Conservation (phyloP, 1,139 yeast genomes). For the Geotrichum carabidarum region DNA sequence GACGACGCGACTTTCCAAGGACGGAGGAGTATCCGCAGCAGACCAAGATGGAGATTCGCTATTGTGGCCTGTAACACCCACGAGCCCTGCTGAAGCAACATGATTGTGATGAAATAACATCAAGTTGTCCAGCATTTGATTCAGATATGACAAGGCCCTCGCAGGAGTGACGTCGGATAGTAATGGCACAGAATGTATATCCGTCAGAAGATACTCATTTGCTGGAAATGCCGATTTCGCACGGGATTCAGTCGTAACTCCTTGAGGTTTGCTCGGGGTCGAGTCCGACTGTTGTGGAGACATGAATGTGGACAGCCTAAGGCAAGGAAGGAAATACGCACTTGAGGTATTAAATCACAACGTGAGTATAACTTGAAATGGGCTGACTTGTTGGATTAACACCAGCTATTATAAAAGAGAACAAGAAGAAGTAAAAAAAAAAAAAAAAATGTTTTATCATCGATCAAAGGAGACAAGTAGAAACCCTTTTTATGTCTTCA, state of each 20-base stretch:
- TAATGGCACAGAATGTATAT: constrained; percentile 21
- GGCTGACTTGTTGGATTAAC: too few relatives aligned
- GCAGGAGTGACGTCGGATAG: constrained; percentile 23
- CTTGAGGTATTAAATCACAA: too few relatives aligned
- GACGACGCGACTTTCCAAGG: background rate
- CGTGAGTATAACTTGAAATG: too few relatives aligned
- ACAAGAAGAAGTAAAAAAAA: background rate
- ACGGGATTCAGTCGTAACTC: too few relatives aligned
- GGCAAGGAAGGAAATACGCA: too few relatives aligned
- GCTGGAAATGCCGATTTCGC: background rate
- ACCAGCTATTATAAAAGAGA: background rate
- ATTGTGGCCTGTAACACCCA: background rate
- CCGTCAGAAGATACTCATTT: constrained; percentile 3
- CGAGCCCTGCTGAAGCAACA: background rate
- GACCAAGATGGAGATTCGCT: background rate
- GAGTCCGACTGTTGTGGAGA: too few relatives aligned
- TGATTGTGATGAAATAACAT: constrained; percentile 7
- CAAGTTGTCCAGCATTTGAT: constrained; percentile 24
- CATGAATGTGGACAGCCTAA: too few relatives aligned
- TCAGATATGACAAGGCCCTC: constrained; percentile 26
- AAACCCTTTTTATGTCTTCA: too few relatives aligned
- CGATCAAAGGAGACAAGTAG: too few relatives aligned
- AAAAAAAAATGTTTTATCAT: background rate
- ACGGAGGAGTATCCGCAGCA: background rate
- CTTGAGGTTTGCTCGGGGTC: too few relatives aligned